Base-by-base conservation (phyloP, 192 early-diverging fungal species). In the Umbelopsis vinacea region DNA sequence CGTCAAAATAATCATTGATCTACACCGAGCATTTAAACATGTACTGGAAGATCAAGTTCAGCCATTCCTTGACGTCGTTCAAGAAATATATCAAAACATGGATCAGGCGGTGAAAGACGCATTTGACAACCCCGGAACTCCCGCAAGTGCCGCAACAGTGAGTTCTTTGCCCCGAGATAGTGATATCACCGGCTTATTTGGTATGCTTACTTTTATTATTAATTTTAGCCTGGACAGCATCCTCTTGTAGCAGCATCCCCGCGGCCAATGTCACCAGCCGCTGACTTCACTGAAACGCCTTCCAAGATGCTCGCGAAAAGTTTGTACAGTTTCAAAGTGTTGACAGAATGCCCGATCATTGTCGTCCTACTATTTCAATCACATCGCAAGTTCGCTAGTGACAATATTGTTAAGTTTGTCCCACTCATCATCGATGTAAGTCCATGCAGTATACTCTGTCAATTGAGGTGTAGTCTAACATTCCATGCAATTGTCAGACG, bases 301-400 rank as follows among this genome's bases (percentile, higher is more conserved):
- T 80, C 82, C 52, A 92, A 92, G 69, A 84, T 86, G 21, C 85
- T 98, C 5, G 87, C 84, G 23, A 87, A 81, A 70, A 93, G 92
- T 73, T 79, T 93, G 74, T 86, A 84, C 50, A 96, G 94, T 73
- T 98, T 99, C 88, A 99, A 99, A 80, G 97, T 99, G 21, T 76
- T 99, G 73, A 97, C 95, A 5, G 98, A 99, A 74, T 97, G 97
- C 72, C 98, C 98, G 6, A 97, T 99, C 24, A 98, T 98, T 60
- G 94, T 99, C 24, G 98, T 97, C 1, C 82, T 97, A 22, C 81
- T 98, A 23, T 96, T 98, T 71, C 95, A 97, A 82, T 87, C 97
- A 1, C 91, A 96, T 83, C 88, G 92, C 17, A 86, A 89, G 43
- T 92, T 91, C 70, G 93, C 94, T 26, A 88, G 86, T 38, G 85